Percentiles rank a stretch among this genome's conserved stretches.
phyloP scores from a whole-genome alignment of 108 stramenopile species.

The Cyclotella choctawhatcheeana region DNA sequence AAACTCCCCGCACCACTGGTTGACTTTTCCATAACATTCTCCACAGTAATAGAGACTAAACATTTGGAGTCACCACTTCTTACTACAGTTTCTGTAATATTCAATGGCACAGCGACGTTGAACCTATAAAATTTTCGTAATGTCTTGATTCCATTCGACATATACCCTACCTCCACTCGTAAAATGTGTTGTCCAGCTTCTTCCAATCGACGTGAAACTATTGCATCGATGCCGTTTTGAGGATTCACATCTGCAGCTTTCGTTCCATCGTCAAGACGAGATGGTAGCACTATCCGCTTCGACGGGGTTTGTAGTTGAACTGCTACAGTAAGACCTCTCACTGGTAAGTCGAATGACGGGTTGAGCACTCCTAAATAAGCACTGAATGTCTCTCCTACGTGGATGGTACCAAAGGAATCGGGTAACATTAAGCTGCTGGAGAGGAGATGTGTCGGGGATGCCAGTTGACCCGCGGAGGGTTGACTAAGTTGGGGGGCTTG shows the following conservation, averaged over 20 bases:
- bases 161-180: slow-evolving; percentile 82
- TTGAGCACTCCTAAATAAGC: slow-evolving; percentile 85
- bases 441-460: slow-evolving; percentile 44
- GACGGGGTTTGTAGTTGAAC: slow-evolving; percentile 85
- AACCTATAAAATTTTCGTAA: slow-evolving; percentile 89
- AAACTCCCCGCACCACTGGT: slow-evolving; percentile 36
- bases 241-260: slow-evolving; percentile 46
- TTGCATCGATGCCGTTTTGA: slow-evolving; percentile 67
- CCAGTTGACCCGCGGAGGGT: slow-evolving; percentile 21
- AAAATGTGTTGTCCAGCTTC: slow-evolving; percentile 87
- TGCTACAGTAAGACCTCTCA: slow-evolving; percentile 64
- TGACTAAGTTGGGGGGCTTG: slow-evolving; percentile 76
- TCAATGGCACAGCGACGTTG: slow-evolving; percentile 73
- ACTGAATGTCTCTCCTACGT: slow-evolving; percentile 83
- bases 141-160: slow-evolving; percentile 62
- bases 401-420: slow-evolving; percentile 82
- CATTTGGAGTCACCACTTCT: slow-evolving; percentile 67
- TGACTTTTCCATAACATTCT: slow-evolving; percentile 59
- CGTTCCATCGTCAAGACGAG: slow-evolving; percentile 46
- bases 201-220: slow-evolving; percentile 78
- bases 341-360: slow-evolving; percentile 48
- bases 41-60: slow-evolving; percentile 65
- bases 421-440: slow-evolving; percentile 70
- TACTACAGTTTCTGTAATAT: slow-evolving; percentile 47
- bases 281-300: slow-evolving; percentile 65